Base-by-base conservation (phyloP, 2,329 filamentous ascomycete species). In the Talaromyces sp. region DNA sequence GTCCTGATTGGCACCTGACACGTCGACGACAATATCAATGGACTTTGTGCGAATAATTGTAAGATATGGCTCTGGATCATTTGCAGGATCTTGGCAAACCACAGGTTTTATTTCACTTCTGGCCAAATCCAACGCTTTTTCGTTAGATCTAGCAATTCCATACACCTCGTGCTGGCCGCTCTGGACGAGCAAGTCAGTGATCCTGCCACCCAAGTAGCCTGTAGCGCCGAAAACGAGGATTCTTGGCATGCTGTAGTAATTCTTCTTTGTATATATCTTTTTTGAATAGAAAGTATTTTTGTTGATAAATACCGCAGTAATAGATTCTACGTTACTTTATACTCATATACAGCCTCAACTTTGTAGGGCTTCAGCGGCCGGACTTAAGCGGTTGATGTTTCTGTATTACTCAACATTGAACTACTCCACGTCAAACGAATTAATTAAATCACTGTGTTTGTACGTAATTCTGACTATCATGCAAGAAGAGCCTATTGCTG, bases 21-120 rank as follows among this genome's bases (percentile, higher is more conserved):
- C 58, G 60, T 76, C 74, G 27, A 78, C 68, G 5, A 77, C 70
- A 50, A 75, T 61, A 61, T 76, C 68, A 62, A 78, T 74, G 54
- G 66, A 64, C 5, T 59, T 46, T 19, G 62, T 35, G 13, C 67
- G 38, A 6, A 69, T 65, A 10, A 65, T 55, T 17, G 68, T 65
- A 19, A 67, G 62, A 53, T 65, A 66, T 5, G 61, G 61, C 4
- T 67, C 60, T 7, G 63, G 63, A 19, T 69, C 56, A 4, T 60
- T 60, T 24, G 67, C 63, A 17, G 64, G 63, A 21, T 69, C 69
- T 4, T 51, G 51, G 13, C 61, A 60, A 11, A 69, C 43, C n/a
- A 77, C 64, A 1, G 73, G 71, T 27, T 66, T 68, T 32, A 77
- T 68, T 64, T 77, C 75, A 14, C 71, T 61, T 10, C 54, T 59